Evolutionary conservation across 768 basidiomycete genomes (phyloP), one percentile per base, ranked within the genome.

Genomic region (Lentinus brumalis): DNA sequence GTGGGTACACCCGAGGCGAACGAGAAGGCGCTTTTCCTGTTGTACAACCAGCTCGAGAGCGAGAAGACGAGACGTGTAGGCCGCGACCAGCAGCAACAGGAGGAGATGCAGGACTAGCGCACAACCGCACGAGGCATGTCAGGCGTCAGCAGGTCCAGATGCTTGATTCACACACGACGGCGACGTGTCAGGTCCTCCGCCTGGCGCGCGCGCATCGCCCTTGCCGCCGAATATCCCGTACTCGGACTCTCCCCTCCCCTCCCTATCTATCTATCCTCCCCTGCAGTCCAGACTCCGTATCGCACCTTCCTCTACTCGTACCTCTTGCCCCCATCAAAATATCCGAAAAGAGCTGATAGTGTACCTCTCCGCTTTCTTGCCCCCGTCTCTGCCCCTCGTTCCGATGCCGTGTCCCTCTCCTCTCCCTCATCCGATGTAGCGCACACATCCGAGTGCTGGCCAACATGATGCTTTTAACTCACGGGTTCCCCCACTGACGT

Each of bases 1-100:
- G 83, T 97, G 50, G 97, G 97, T 57, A 94, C 94, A 12, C 91
- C 94, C 50, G 93, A 95, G 76, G 91, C 93, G 67, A 98, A 97
- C 75, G 96, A 99, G 78, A 96, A 98, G 78, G 97, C 97, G 2
- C 79, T 99, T 60, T 98, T 96, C 82, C 79, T 99, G 61, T 83
- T 99, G 63, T 99, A 98, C 78, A 95, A 96, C 70, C 96, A 97
- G 73, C 80, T 96, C 64, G 96, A 97, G 79, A 94, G 88, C 73
- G 94, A 96, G 84, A 96, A 96, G 79, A 93, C 96, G 78, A 84
- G 94, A 75, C 84, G 94, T 69, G 91, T 95, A 59, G 91, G 91
- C 57, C 82, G 89, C 66, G 92, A 94, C 74, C 84, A 87, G 63
- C 86, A 90, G 69, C 88, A 91, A 70, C 87, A 91, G 75, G 81